Percentiles rank a stretch among this genome's conserved stretches.
Conservation (phyloP, 2,329 filamentous ascomycete genomes). For the Arthrobotrys iridis region DNA sequence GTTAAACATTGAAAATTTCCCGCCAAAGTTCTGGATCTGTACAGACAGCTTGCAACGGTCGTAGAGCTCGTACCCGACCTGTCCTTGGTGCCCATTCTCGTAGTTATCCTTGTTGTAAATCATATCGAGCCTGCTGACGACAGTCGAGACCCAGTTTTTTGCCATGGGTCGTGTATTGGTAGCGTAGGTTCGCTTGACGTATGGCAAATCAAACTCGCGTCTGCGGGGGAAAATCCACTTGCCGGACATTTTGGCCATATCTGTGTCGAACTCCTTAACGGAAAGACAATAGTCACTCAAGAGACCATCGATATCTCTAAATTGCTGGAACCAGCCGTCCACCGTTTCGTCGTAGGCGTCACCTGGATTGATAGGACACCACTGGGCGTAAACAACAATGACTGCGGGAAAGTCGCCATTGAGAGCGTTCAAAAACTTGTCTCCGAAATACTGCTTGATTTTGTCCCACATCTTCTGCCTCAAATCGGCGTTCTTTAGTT, state of each 20-base stretch:
- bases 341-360: constrained; percentile 59
- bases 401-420: constrained; percentile 60
- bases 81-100: constrained; percentile 11
- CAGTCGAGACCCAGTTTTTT: constrained; percentile 62
- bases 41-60: constrained; percentile 58
- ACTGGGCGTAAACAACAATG: constrained; percentile 66
- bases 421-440: not conserved
- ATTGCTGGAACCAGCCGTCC: constrained; percentile 62
- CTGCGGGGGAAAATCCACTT: constrained; percentile 65
- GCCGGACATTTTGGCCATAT: constrained; percentile 64
- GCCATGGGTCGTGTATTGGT: constrained; percentile 63
- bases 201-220: constrained; percentile 65
- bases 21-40: constrained; percentile 65
- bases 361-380: constrained; percentile 62
- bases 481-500: constrained; percentile 56
- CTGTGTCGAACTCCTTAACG: constrained; percentile 60
- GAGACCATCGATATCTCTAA: constrained; percentile 57
- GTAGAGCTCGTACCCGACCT: not conserved
- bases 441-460: constrained; percentile 60
- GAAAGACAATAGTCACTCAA: constrained; percentile 51
- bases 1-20: constrained; percentile 63
- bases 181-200: constrained; percentile 65
- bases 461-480: constrained; percentile 58
- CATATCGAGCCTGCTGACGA: constrained; percentile 61
- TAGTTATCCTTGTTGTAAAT: constrained; percentile 61